Evolutionary conservation across 768 basidiomycete genomes (phyloP).

Genomic region (Kwoniella dendrophila): DNA sequence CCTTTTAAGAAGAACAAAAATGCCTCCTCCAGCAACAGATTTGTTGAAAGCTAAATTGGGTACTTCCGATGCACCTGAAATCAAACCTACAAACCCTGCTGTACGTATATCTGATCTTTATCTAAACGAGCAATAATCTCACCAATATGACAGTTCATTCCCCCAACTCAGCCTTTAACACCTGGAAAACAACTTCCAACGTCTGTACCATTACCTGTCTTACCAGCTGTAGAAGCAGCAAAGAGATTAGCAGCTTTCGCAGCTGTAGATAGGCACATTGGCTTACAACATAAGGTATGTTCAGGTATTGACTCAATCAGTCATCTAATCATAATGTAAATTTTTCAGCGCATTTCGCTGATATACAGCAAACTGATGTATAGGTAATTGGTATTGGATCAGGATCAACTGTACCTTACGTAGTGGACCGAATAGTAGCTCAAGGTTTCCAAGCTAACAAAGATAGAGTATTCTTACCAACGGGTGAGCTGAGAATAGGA

Average conservation of each 20-base stretch:
- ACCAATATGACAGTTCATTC: slow-evolving; percentile 31
- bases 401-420: slow-evolving; percentile 83
- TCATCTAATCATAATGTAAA: not conserved
- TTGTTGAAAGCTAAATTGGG: slow-evolving; percentile 12
- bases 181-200: slow-evolving; percentile 44
- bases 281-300: slow-evolving; percentile 74
- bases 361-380: not conserved
- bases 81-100: slow-evolving; percentile 12
- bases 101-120: not conserved
- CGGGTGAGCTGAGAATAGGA: slow-evolving; percentile 70
- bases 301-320: not conserved
- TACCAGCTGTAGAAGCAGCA: slow-evolving; percentile 68
- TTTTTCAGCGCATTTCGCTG: not conserved
- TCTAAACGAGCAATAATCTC: too few relatives aligned
- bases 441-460: slow-evolving; percentile 77
- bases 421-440: slow-evolving; percentile 87
- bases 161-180: slow-evolving; percentile 41
- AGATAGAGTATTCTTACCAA: slow-evolving; percentile 84
- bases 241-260: slow-evolving; percentile 91
- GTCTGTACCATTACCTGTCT: slow-evolving; percentile 38
- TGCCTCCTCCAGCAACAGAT: slow-evolving; percentile 13
- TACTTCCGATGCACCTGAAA: slow-evolving; percentile 1
- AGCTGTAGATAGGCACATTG: slow-evolving; percentile 87
- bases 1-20: not conserved
- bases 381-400: slow-evolving; percentile 58